A percentile compares a stretch with the other conserved stretches of the same genome.
These are phyloP conservation scores for Phytophthora europaea DNA, from an alignment of 352 stramenopile species.

Conservation along the genomic window DNA sequence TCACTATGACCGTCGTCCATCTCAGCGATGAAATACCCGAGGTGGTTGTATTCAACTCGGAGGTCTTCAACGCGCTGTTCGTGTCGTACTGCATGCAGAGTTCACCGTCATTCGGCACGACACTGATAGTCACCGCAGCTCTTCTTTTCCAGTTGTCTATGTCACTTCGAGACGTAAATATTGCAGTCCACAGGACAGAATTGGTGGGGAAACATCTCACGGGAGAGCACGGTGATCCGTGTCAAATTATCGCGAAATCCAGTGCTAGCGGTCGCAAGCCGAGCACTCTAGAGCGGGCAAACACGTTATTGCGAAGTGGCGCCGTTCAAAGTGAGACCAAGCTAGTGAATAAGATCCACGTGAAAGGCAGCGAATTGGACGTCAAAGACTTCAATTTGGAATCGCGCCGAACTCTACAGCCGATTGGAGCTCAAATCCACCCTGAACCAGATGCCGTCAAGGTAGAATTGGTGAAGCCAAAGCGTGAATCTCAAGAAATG, in stretches of 20 bases:
- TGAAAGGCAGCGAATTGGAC: background rate
- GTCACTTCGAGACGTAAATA: constrained; percentile 29
- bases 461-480: background rate
- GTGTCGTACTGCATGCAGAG: constrained; percentile 40
- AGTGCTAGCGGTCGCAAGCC: background rate
- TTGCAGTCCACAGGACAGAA: constrained; percentile 5
- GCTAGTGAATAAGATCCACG: no score
- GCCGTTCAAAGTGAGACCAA: background rate
- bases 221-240: constrained; percentile 13
- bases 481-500: background rate
- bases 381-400: constrained; percentile 6
- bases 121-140: constrained; percentile 23
- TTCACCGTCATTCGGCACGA: constrained; percentile 27
- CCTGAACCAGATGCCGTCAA: background rate
- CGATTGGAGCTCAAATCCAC: constrained; percentile 13
- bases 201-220: constrained; percentile 5
- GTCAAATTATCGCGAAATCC: constrained; percentile 3
- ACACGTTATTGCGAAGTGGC: constrained; percentile 9
- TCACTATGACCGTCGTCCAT: constrained; percentile 22
- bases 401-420: background rate
- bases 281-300: constrained; percentile 8
- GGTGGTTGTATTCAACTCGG: constrained; percentile 16
- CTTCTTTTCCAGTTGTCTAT: constrained; percentile 13
- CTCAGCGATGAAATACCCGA: constrained; percentile 32
- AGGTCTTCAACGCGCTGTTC: constrained; percentile 38